These are phyloP conservation scores for Vigna radiata DNA, from an alignment of 306 rosid genomes.

Conservation along the genomic window DNA sequence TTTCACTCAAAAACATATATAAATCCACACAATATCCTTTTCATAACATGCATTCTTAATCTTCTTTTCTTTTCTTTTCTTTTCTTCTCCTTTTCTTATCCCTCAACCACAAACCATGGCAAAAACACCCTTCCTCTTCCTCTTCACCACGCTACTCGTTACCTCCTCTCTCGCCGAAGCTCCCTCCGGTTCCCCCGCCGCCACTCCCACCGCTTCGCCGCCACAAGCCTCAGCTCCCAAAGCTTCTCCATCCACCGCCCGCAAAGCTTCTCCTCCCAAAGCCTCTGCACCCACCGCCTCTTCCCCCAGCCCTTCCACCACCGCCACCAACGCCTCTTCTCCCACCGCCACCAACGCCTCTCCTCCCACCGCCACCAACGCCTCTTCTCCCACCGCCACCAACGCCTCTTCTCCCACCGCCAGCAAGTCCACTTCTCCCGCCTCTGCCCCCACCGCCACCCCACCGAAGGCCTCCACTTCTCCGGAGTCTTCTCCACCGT, in stretches of 20 bases:
- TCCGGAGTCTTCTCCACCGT: background rate
- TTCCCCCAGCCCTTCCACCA: background rate
- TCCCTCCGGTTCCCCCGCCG: conserved; percentile 52
- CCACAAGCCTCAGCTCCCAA: background rate
- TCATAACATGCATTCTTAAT: background rate
- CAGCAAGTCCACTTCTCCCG: conserved; percentile 19
- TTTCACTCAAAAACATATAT: background rate
- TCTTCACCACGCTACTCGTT: conserved; percentile 47
- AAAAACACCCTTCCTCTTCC: conserved; percentile 41
- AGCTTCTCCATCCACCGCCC: background rate
- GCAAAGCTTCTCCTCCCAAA: background rate
- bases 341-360: conserved; percentile 13
- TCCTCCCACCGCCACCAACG: background rate
- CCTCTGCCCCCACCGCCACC: conserved; percentile 42
- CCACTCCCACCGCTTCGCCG: conserved; percentile 42
- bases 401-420: conserved; percentile 43
- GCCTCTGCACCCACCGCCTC: background rate
- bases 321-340: conserved; percentile 40
- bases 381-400: background rate
- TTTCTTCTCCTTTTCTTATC: background rate
- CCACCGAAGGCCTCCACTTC: background rate
- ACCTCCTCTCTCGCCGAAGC: conserved; percentile 50
- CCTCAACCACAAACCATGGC: conserved; percentile 50
- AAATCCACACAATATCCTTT: background rate
- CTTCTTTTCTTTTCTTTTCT: too few species aligned